Evolutionary conservation across 805 yeast genomes (phyloP).

Genomic region (Zygosaccharomyces siamensis): DNA sequence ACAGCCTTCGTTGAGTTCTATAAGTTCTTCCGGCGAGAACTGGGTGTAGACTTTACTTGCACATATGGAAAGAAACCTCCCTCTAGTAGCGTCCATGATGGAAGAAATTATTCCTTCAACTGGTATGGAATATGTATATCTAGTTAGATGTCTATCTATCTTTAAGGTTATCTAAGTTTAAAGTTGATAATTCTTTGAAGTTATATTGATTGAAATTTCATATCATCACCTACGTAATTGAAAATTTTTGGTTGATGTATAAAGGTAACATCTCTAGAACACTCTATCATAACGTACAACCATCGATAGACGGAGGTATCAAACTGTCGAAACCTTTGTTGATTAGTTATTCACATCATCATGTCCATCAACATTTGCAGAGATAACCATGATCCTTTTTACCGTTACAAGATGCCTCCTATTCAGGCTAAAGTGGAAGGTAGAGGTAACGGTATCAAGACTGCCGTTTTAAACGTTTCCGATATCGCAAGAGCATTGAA

Average conservation of each 20-base stretch:
- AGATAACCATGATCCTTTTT: conserved; percentile 95
- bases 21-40: conserved; percentile 43
- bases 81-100: conserved; percentile 30
- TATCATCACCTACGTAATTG: conserved; percentile 1
- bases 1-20: conserved; percentile 39
- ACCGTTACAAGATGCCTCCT: conserved; percentile 99
- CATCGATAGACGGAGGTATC: neutral
- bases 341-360: neutral
- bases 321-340: neutral
- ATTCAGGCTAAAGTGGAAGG: conserved; percentile 97
- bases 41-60: conserved; percentile 47
- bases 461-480: conserved; percentile 81
- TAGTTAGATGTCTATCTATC: neutral
- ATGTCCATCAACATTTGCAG: conserved; percentile 96
- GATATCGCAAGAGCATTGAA: conserved; percentile 94
- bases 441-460: conserved; percentile 98
- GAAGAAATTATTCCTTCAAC: neutral
- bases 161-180: neutral
- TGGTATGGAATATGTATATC: neutral
- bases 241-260: conserved; percentile 4
- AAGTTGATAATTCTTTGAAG: neutral
- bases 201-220: neutral
- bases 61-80: conserved; percentile 48
- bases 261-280: neutral
- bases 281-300: neutral